These are phyloP conservation scores for Talinum fruticosum DNA, from an alignment of 148 eudicot species.

Conservation along the genomic window DNA sequence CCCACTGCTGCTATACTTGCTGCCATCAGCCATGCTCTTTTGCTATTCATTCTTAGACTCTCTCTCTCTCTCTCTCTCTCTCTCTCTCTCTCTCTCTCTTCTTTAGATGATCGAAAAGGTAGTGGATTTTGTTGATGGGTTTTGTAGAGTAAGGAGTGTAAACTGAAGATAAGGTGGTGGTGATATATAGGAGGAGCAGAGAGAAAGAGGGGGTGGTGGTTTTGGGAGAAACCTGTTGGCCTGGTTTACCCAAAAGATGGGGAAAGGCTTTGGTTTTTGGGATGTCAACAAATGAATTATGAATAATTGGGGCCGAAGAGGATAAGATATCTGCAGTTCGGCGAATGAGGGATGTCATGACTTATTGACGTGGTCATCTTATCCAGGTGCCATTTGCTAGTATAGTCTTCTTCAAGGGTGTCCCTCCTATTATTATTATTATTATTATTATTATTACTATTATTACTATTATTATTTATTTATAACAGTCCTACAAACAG, in stretches of 20 bases:
- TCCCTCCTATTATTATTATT: no score
- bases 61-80: no score
- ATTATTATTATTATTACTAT: no score
- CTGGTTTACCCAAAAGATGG: not conserved
- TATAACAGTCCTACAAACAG: no score
- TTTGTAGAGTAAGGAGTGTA: no score
- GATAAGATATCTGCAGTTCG: not conserved
- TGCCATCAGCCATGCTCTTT: slow-evolving; percentile 12
- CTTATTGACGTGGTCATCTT: no score
- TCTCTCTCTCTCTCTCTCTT: no score
- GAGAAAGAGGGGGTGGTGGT: not conserved
- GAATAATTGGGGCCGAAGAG: not conserved
- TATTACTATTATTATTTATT: no score
- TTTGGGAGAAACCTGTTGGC: not conserved
- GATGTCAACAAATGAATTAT: not conserved
- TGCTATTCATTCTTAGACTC: not conserved
- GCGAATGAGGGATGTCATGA: not conserved
- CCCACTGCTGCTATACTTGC: slow-evolving; percentile 23
- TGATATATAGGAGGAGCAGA: not conserved
- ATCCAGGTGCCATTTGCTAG: not conserved
- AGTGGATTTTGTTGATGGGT: no score
- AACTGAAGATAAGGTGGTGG: not conserved
- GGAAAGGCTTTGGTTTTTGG: not conserved
- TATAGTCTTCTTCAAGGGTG: not conserved
- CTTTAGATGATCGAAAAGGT: no score